A percentile compares a stretch with the other conserved stretches of the same genome.
Conservation (phyloP, 495 filamentous ascomycete species). For the Astrothelium macrocarpum region DNA sequence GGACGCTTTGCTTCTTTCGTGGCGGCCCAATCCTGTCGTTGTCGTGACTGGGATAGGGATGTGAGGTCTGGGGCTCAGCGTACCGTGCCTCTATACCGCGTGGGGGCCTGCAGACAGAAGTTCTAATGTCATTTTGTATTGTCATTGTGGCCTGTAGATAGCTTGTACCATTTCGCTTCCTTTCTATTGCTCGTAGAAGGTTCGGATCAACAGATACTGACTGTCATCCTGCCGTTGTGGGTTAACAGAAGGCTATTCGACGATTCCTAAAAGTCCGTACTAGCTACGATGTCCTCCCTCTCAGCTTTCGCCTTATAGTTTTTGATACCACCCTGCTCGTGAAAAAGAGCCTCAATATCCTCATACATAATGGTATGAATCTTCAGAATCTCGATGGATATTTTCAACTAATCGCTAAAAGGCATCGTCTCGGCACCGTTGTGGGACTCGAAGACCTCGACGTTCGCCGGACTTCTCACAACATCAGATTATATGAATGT, state of each 20-base stretch:
- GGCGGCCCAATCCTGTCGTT: neutral
- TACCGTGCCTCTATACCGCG: neutral
- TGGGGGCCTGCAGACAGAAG: constrained; percentile 2
- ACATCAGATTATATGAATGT: constrained; percentile 98
- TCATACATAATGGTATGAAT: constrained; percentile 85
- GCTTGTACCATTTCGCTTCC: neutral
- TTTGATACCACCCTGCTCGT: constrained; percentile 92
- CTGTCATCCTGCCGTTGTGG: constrained; percentile 10
- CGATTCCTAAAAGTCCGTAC: constrained; percentile 95
- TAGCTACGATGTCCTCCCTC: constrained; percentile 96
- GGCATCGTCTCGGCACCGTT: constrained; percentile 96
- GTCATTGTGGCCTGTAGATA: neutral
- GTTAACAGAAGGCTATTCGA: constrained; percentile 67
- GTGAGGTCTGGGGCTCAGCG: neutral
- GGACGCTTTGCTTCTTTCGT: constrained; percentile 5
- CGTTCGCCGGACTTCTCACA: constrained; percentile 88
- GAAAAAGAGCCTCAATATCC: constrained; percentile 90
- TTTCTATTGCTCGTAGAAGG: neutral
- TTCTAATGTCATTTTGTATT: neutral
- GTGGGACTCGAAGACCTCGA: constrained; percentile 92
- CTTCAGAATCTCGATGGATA: constrained; percentile 3
- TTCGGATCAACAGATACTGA: constrained; percentile 5
- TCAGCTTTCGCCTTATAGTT: constrained; percentile 91
- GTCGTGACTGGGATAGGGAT: neutral
- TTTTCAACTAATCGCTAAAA: constrained; percentile 30